Percentiles rank a stretch among this genome's conserved stretches.
Evolutionary conservation across 202 grass and related monocot genomes (phyloP).

Genomic region (Eragrostis tef): DNA sequence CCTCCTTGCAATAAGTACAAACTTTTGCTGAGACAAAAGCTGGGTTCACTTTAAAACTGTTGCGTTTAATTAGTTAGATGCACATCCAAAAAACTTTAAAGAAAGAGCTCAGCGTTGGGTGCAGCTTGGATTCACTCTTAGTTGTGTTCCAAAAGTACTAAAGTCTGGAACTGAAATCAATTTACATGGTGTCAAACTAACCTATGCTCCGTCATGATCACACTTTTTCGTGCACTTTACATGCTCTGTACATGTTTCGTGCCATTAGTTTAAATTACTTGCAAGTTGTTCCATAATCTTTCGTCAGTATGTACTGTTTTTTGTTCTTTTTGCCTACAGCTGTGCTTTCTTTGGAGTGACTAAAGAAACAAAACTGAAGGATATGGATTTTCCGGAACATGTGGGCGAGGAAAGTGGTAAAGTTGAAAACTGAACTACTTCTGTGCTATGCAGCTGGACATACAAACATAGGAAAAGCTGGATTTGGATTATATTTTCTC

Average conservation of each 20-base stretch:
- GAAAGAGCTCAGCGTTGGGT: not conserved
- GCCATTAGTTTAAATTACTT: not conserved
- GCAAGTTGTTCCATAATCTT: not conserved
- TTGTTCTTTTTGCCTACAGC: not conserved
- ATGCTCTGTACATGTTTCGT: not conserved
- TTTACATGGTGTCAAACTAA: not conserved
- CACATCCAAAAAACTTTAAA: not conserved
- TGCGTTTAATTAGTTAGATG: constrained; percentile 11
- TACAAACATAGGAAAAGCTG: not conserved
- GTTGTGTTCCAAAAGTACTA: not conserved
- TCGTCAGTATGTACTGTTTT: not conserved
- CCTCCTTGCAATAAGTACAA: not conserved
- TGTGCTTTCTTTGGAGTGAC: not conserved
- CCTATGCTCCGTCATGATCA: not conserved
- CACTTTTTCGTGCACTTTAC: not conserved
- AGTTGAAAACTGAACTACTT: not conserved
- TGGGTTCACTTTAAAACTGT: not conserved
- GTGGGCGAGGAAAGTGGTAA: not conserved
- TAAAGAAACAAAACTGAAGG: not conserved
- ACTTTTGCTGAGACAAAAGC: not conserved
- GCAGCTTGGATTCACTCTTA: not conserved
- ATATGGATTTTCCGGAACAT: not conserved
- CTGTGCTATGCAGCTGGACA: not conserved
- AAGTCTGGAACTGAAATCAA: not conserved
- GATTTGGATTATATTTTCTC: too few relatives aligned